Evolutionary conservation across 1,284 basidiomycete species (phyloP), one percentile per base, ranked within the genome.

Genomic region (Ustilago crameri): DNA sequence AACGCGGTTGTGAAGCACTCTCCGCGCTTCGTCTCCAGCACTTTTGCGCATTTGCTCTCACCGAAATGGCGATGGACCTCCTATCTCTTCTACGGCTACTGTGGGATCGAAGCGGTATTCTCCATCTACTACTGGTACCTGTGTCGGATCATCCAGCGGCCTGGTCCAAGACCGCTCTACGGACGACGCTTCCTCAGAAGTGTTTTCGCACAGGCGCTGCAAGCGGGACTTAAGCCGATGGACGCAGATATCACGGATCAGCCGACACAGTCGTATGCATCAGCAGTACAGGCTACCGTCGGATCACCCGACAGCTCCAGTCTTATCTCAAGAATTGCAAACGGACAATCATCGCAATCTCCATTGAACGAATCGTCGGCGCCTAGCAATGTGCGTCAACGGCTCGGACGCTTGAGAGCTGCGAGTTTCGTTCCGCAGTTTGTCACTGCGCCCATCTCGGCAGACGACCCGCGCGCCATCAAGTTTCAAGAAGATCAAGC

Each of bases 81-180:
- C 23, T 55, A 32, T 20, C 22, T 37, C n/a, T 51, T 68, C 23
- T 73, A 75, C 51, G 15, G 41, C 18, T 81, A 69, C 45, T 61
- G 62, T 27, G 35, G 52, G 2, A 10, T 63, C 12, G 80, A 82
- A 43, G 60, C 51, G 2, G 44, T 47, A 9, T 82, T 82, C 56
- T 80, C 79, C n/a, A 37, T 81, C n/a, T 79, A 76, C 57, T 66
- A 81, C 42, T 52, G 46, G 40, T 50, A 66, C 34, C 70, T 75
- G 0, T 53, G 34, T 0, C 46, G 56, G 12, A 20, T 30, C 12
- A 65, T 82, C 17, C 80, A 82, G 32, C 47, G 45, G 10, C 60
- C 76, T 8, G 62, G 72, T 17, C 68, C 69, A 9, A n/a, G 51
- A 18, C 69, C 71, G 3, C 42, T 70, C 17, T 69, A 71, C 45